Base-by-base conservation (phyloP, 148 eudicot species). In the Rhododendron mucronatum region DNA sequence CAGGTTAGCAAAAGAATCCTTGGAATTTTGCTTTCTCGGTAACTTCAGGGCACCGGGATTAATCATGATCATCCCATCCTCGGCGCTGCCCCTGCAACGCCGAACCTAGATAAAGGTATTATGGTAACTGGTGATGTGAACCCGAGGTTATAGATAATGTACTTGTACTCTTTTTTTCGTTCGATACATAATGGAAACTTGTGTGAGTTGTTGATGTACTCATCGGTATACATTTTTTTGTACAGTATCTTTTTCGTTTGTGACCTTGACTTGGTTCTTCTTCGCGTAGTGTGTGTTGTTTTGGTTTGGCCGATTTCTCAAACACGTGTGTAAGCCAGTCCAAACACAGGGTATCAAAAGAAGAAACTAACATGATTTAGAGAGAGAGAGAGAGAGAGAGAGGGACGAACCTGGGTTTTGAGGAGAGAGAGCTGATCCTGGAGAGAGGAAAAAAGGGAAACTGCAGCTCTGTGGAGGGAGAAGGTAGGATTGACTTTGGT, bases 401-500 rank as follows among this genome's bases (percentile, higher is more conserved):
- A 63, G 47, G 4, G n/a, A 41, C 0, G 35, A 84, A 89, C 88
- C 87, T 81, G 63, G 21, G 30, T 47, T 73, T 53, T 78, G 28
- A 84, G 75, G 65, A 1, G 12, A 41, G 79, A 73, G 77, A 87
- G 75, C 73, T 76, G 26, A 65, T 84, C 30, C n/a, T 28, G 45
- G 23, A 84, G 77, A n/a, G 86, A 83, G 28, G 48, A n/a, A 86
- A 86, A 88, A 21, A 83, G 84, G 14, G 48, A 6, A 28, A 87
- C 53, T 0, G 87, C 85, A 81, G 74, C 88, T 85, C 59, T 87
- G 86, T 87, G 75, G 55, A 89, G 53, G 83, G 80, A 89, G 81
- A 89, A 81, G 20, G 86, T 30, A 3, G 86, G 87, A 78, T 87
- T 82, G 87, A 65, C 76, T 82, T 87, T 89, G 77, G 91, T 82